Conservation (phyloP, 2,329 filamentous ascomycete genomes). For the Neopestalotiopsis sp. region DNA sequence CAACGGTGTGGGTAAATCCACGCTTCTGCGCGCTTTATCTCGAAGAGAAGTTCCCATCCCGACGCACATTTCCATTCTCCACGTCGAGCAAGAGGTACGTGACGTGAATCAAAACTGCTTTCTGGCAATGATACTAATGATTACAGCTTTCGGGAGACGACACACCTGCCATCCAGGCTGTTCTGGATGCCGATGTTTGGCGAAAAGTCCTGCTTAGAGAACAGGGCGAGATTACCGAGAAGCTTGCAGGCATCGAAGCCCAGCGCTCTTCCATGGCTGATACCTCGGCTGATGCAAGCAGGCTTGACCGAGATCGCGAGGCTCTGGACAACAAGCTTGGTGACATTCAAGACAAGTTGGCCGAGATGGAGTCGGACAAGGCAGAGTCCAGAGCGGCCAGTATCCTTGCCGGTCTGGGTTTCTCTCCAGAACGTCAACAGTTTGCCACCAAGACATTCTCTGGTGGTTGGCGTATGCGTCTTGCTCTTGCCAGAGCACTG, state of each 20-base stretch:
- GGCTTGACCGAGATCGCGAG: constrained; percentile 85
- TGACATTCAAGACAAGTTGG: constrained; percentile 88
- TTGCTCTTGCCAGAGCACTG: constrained; percentile 90
- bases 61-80: constrained; percentile 96
- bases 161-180: constrained; percentile 91
- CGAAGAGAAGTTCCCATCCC: constrained; percentile 93
- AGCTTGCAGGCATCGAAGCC: constrained; percentile 77
- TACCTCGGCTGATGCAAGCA: constrained; percentile 86
- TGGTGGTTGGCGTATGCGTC: constrained; percentile 98
- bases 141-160: constrained; percentile 88
- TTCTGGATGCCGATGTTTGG: constrained; percentile 98
- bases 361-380: constrained; percentile 99
- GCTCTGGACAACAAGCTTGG: constrained; percentile 88
- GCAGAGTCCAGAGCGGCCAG: constrained; percentile 94
- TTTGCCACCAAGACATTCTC: constrained; percentile 97
- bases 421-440: constrained; percentile 91
- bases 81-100: constrained; percentile 93
- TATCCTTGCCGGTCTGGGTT: constrained; percentile 95
- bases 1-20: constrained; percentile 98
- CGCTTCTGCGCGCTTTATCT: constrained; percentile 88
- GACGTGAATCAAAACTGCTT: neutral
- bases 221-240: constrained; percentile 81
- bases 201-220: constrained; percentile 91
- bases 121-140: constrained; percentile 24
- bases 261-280: constrained; percentile 84